Evolutionary conservation across 371 early-diverging fungal genomes (phyloP), one percentile per base, ranked within the genome.

Genomic region (Lichtheimia corymbifera): DNA sequence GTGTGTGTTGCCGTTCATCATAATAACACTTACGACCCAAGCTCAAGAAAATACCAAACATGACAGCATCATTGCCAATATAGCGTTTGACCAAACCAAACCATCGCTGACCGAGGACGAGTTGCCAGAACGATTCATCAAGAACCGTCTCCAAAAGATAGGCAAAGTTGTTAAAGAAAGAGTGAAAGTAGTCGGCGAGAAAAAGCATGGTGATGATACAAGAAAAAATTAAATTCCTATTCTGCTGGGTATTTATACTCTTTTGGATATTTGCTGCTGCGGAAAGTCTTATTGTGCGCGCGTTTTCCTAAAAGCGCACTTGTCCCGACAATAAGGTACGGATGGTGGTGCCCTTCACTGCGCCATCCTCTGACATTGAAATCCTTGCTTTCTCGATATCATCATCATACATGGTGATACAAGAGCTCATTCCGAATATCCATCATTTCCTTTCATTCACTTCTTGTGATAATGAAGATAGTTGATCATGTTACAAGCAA

Each of bases 111-210:
- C 72, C 72, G 2, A 71, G 17, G 22, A 68, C 27, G n/a, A 45
- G 22, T 5, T 20, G 27, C 72, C 72, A 71, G 45, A 69, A 69
- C 5, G 50, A 41, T 43, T 69, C 69, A n/a, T 69, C 62, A 12
- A 20, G 11, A 20, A 54, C n/a, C 7, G 41, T 54, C 3, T 54
- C 54, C 7, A 22, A 35, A 9, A 54, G 41, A 4, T 18, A 54
- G 12, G 54, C 54, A 20, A 54, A 9, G 17, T 35, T 41, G 41
- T 54, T 41, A 27, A 54, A 54, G 54, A 41, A n/a, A 41, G 15
- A 40, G 20, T 54, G 54, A 11, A 54, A 28, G 18, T 35, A 54
- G 9, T 27, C 42, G 1, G 20, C 40, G 13, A 54, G 22, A 6
- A 54, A 17, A 41, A 54, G 41, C 54, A 54, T 54, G 27, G 12